Conservation (phyloP, 371 early-diverging fungal species). For the Lichtheimia ornata region DNA sequence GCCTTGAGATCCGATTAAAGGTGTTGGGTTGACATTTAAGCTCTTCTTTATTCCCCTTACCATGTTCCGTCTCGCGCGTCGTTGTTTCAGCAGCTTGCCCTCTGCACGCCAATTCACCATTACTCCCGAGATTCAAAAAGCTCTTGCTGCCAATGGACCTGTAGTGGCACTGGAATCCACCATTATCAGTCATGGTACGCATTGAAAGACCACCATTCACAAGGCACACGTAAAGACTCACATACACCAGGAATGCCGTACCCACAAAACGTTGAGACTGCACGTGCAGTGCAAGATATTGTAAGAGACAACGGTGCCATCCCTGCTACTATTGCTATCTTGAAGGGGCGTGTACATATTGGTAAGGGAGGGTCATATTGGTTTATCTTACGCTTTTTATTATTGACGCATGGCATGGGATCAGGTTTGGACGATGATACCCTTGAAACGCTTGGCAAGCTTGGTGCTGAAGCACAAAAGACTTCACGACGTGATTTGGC, state of each 20-base stretch:
- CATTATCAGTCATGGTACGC: slow-evolving; percentile 88
- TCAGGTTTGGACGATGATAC: slow-evolving; percentile 49
- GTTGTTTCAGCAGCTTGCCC: slow-evolving; percentile 20
- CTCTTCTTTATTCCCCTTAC: no score
- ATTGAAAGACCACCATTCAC: no score
- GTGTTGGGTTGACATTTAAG: no score
- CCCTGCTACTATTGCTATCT: slow-evolving; percentile 91
- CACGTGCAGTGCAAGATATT: slow-evolving; percentile 75
- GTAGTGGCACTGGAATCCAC: slow-evolving; percentile 94
- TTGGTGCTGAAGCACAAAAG: slow-evolving; percentile 69
- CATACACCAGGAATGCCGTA: slow-evolving; percentile 81
- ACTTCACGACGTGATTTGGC: slow-evolving; percentile 87
- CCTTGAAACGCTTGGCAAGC: slow-evolving; percentile 66
- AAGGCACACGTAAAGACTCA: no score
- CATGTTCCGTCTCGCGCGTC: slow-evolving; percentile 5
- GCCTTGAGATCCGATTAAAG: no score
- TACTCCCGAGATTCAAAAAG: slow-evolving; percentile 53
- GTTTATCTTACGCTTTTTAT: background rate
- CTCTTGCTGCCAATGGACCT: slow-evolving; percentile 65
- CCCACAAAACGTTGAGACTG: slow-evolving; percentile 88
- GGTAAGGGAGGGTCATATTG: slow-evolving; percentile 35
- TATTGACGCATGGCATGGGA: background rate
- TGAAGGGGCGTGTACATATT: slow-evolving; percentile 83
- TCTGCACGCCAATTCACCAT: slow-evolving; percentile 20
- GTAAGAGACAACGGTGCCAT: slow-evolving; percentile 72